phyloP scores from a whole-genome alignment of 2,329 filamentous ascomycete genomes.

The Daldinia eschscholtzii region DNA sequence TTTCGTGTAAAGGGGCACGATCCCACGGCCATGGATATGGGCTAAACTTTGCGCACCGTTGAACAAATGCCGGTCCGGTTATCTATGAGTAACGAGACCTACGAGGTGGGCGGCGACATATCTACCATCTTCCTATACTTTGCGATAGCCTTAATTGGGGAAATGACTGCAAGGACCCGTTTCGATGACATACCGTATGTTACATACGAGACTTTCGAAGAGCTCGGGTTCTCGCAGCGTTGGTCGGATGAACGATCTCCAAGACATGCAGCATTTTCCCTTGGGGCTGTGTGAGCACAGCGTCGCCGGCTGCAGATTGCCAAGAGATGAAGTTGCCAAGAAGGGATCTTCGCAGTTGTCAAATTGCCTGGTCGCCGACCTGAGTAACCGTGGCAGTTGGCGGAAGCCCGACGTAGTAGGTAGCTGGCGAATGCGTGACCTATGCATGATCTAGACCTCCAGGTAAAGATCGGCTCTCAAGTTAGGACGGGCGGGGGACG shows the following conservation, averaged over 20 bases:
- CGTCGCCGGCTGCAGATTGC: constrained; percentile 39
- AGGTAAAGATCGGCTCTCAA: constrained; percentile 43
- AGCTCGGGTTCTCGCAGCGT: constrained; percentile 37
- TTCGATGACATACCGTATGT: constrained; percentile 32
- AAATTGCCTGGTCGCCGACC: constrained; percentile 47
- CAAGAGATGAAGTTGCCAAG: constrained; percentile 44
- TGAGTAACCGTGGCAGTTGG: constrained; percentile 45
- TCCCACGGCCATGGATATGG: constrained; percentile 42
- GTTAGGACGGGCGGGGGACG: constrained; percentile 29
- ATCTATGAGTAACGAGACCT: constrained; percentile 21
- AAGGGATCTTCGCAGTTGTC: constrained; percentile 45
- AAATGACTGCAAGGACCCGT: constrained; percentile 40
- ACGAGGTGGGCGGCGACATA: constrained; percentile 19
- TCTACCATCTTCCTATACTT: constrained; percentile 14
- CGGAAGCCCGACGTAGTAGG: constrained; percentile 43
- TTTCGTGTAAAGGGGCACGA: constrained; percentile 30
- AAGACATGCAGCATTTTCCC: constrained; percentile 44
- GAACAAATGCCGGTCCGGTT: constrained; percentile 30
- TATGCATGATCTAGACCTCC: constrained; percentile 38
- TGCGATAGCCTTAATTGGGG: constrained; percentile 20
- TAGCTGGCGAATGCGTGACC: constrained; percentile 42
- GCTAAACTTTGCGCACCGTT: constrained; percentile 39
- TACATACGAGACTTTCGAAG: constrained; percentile 34
- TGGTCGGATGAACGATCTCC: constrained; percentile 43
- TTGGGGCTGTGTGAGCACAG: constrained; percentile 40